phyloP scores from a whole-genome alignment of 257 asterid genomes.

The Fraxinus cuspidata region DNA sequence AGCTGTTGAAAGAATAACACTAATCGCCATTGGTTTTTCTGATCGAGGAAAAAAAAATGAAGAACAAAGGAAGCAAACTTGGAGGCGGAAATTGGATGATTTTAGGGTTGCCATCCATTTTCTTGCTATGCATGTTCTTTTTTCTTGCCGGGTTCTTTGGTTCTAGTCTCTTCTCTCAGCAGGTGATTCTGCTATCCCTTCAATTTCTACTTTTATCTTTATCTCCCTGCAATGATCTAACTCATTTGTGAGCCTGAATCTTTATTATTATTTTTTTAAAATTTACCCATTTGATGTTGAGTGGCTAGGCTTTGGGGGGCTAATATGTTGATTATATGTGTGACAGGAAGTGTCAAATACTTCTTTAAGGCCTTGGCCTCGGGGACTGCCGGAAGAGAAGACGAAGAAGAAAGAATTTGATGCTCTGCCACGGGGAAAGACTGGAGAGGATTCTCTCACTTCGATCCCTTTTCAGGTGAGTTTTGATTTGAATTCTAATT shows the following conservation, averaged over 20 bases:
- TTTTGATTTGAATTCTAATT: background rate
- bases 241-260: too few relatives aligned
- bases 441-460: constrained; percentile 60
- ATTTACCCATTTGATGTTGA: too few relatives aligned
- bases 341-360: background rate
- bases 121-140: constrained; percentile 71
- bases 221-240: too few relatives aligned
- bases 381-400: constrained; percentile 44
- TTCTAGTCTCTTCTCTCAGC: constrained; percentile 67
- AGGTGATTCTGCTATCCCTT: constrained; percentile 35
- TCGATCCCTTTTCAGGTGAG: constrained; percentile 75
- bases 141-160: constrained; percentile 84
- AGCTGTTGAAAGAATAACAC: too few relatives aligned
- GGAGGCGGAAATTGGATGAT: constrained; percentile 41
- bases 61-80: constrained; percentile 50
- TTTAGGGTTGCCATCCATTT: constrained; percentile 61
- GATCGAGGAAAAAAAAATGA: constrained; percentile 37
- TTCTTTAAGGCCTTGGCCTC: constrained; percentile 5
- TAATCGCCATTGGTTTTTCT: too few relatives aligned
- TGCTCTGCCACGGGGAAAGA: constrained; percentile 59
- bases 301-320: too few relatives aligned
- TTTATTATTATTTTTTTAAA: too few relatives aligned
- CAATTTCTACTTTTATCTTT: too few relatives aligned
- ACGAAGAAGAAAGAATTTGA: constrained; percentile 34
- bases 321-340: background rate